Conservation (phyloP, 768 basidiomycete genomes). For the Steccherinum ochraceum region DNA sequence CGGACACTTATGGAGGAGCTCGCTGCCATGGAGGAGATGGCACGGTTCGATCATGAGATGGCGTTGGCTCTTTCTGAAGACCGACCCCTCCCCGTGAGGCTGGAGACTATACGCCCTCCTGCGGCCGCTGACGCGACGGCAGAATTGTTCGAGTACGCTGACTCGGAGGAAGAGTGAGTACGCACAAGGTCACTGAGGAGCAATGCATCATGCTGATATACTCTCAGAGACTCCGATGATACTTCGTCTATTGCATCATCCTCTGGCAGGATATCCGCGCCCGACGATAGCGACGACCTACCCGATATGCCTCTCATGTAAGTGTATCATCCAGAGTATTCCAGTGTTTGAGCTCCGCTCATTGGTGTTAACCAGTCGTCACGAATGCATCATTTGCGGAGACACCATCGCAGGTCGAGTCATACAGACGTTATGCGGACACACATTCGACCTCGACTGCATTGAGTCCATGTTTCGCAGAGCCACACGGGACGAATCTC, state of each 20-base stretch:
- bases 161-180: no score
- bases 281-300: no score
- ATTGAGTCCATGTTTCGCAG: conserved; percentile 13
- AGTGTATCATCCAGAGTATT: no score
- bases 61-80: conserved; percentile 17
- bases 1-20: conserved; percentile 13
- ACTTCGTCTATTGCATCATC: no score
- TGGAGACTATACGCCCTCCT: neutral
- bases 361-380: neutral
- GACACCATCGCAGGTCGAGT: conserved; percentile 7
- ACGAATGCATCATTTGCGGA: conserved; percentile 15
- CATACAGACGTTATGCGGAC: conserved; percentile 12
- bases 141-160: no score
- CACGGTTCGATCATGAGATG: conserved; percentile 14
- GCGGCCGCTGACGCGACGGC: no score
- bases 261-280: no score
- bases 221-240: no score
- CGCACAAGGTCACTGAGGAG: no score
- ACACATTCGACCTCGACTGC: conserved; percentile 13
- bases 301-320: no score
- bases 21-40: conserved; percentile 13
- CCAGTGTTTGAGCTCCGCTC: no score
- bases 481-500: conserved; percentile 13
- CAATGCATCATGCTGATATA: no score
- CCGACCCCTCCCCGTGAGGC: conserved; percentile 12